These are phyloP conservation scores for Ceratocystis cubensis DNA, from an alignment of 2,329 filamentous ascomycete genomes.

Conservation along the genomic window DNA sequence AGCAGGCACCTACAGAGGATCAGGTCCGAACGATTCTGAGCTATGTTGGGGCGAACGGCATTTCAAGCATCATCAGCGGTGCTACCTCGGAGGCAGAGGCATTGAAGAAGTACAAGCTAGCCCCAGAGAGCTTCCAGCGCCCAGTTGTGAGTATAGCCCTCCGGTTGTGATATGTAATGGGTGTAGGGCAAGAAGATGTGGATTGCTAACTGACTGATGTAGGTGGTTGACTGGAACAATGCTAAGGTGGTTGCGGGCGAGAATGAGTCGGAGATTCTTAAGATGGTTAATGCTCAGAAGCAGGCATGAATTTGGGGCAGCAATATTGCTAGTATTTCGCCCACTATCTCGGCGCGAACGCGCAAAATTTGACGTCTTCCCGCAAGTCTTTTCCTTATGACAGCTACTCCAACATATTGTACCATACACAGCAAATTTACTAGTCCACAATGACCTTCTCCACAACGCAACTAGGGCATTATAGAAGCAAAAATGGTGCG, in stretches of 20 bases:
- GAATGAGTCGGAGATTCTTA: slow-evolving; percentile 79
- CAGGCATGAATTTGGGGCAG: not conserved
- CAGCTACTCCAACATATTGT: not conserved
- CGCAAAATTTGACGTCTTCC: not conserved
- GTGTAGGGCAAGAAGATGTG: not conserved
- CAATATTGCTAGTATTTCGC: not conserved
- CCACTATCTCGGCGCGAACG: not conserved
- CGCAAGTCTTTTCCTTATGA: not conserved
- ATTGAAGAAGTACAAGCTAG: slow-evolving; percentile 62
- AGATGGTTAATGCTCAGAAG: slow-evolving; percentile 51
- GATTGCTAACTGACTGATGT: slow-evolving; percentile 17
- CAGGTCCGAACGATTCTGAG: slow-evolving; percentile 76
- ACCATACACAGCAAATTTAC: not conserved
- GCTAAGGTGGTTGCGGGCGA: slow-evolving; percentile 68
- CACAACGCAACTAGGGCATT: not conserved
- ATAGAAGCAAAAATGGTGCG: not conserved
- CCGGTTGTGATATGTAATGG: not conserved
- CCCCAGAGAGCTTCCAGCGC: slow-evolving; percentile 53
- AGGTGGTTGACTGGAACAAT: slow-evolving; percentile 85
- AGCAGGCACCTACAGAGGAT: slow-evolving; percentile 64
- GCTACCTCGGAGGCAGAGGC: slow-evolving; percentile 66
- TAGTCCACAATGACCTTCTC: not conserved
- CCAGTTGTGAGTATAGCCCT: slow-evolving; percentile 53
- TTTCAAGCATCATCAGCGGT: slow-evolving; percentile 54
- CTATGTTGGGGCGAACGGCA: slow-evolving; percentile 56